A percentile compares a stretch with the other conserved stretches of the same genome.
Conservation (phyloP, 805 yeast genomes). For the Metschnikowia aberdeeniae region DNA sequence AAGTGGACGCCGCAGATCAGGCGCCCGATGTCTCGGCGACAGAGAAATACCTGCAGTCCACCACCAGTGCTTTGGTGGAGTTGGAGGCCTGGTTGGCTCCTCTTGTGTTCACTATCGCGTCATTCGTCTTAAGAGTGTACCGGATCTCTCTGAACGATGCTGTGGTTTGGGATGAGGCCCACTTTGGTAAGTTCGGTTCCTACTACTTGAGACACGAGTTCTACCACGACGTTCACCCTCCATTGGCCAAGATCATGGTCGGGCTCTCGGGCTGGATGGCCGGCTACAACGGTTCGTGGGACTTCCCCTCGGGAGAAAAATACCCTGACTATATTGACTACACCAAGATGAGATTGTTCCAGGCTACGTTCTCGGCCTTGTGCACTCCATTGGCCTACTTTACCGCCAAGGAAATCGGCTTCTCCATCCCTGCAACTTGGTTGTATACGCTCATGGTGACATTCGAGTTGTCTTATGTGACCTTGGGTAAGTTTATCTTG, state of each 20-base stretch:
- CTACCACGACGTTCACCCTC: constrained; percentile 97
- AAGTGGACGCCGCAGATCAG: background rate
- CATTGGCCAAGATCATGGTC: constrained; percentile 88
- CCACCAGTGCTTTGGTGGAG: constrained; percentile 20
- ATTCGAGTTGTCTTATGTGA: constrained; percentile 77
- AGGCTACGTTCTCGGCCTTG: constrained; percentile 61
- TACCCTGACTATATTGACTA: constrained; percentile 63
- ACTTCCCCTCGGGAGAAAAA: constrained; percentile 60
- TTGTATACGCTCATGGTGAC: constrained; percentile 74
- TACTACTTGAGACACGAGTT: constrained; percentile 83
- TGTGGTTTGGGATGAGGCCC: constrained; percentile 94
- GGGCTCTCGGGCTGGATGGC: constrained; percentile 85
- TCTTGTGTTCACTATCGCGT: constrained; percentile 59
- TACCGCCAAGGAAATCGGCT: constrained; percentile 55
- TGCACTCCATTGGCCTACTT: constrained; percentile 67
- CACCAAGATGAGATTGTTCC: constrained; percentile 65
- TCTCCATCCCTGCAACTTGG: constrained; percentile 69
- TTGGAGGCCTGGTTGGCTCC: constrained; percentile 48
- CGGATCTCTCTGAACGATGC: constrained; percentile 60
- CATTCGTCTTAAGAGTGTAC: constrained; percentile 74
- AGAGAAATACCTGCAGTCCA: constrained; percentile 16
- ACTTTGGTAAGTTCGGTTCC: constrained; percentile 95
- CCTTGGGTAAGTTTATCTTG: constrained; percentile 83
- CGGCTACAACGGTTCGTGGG: constrained; percentile 78
- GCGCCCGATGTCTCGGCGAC: constrained; percentile 13